These are phyloP conservation scores for Anacardium occidentale DNA, from an alignment of 345 rosid genomes.

Conservation along the genomic window DNA sequence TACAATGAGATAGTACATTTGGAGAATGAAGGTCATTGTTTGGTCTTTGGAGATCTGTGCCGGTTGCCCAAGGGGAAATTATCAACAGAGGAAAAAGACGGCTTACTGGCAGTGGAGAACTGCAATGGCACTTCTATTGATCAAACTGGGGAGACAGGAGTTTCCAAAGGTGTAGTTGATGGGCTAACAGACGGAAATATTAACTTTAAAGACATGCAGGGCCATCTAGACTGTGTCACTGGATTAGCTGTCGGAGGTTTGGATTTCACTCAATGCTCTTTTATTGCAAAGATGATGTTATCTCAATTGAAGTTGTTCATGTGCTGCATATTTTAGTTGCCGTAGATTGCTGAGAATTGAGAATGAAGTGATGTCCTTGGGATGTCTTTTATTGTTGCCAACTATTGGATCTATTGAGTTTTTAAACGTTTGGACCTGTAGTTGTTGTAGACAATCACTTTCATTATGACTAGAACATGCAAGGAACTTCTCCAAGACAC, in stretches of 20 bases:
- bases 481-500: background rate
- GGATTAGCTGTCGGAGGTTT: conserved; percentile 85
- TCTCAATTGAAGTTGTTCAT: background rate
- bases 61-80: conserved; percentile 23
- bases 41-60: conserved; percentile 61
- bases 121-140: conserved; percentile 26
- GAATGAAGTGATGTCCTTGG: background rate
- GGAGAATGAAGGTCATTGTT: conserved; percentile 35
- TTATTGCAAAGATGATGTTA: conserved; percentile 8
- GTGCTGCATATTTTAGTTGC: background rate
- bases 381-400: background rate
- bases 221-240: conserved; percentile 78
- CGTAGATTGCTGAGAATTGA: conserved; percentile 4
- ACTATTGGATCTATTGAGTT: background rate
- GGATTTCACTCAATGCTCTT: conserved; percentile 14
- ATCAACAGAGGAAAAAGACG: conserved; percentile 27
- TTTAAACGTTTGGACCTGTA: background rate
- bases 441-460: background rate
- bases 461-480: background rate
- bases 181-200: conserved; percentile 49
- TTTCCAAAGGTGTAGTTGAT: conserved; percentile 40
- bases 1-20: conserved; percentile 23
- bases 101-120: conserved; percentile 23
- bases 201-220: conserved; percentile 53
- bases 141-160: conserved; percentile 23